phyloP scores from a whole-genome alignment of 1,284 basidiomycete species.

The Cutaneotrichosporon sp. region DNA sequence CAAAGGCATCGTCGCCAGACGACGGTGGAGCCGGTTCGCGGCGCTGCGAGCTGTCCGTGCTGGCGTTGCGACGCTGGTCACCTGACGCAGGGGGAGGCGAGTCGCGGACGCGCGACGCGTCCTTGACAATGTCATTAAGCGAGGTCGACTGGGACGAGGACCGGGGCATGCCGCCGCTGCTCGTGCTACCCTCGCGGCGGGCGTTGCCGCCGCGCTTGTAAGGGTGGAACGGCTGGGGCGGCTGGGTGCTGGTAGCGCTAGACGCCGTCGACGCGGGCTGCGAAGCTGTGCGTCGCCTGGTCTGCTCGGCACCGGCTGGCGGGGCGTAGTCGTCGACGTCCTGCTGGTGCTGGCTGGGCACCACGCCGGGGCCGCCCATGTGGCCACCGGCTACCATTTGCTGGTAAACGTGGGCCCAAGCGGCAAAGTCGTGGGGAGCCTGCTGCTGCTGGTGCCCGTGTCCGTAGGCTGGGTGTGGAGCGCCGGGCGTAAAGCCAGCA shows the following conservation, averaged over 20 bases:
- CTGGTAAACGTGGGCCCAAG: conserved; percentile 46
- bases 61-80: conserved; percentile 6
- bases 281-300: conserved; percentile 27
- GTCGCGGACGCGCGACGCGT: background rate
- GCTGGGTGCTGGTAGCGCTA: background rate
- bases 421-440: conserved; percentile 35
- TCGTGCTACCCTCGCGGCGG: conserved; percentile 7
- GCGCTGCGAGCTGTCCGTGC: conserved; percentile 2
- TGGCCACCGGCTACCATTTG: conserved; percentile 40
- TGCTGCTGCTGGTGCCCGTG: conserved; percentile 33
- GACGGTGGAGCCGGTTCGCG: background rate
- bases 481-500: conserved; percentile 13
- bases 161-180: conserved; percentile 2
- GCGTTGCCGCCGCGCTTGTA: conserved; percentile 25
- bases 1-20: conserved; percentile 8
- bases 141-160: conserved; percentile 5
- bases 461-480: conserved; percentile 15
- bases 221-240: conserved; percentile 23
- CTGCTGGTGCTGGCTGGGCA: conserved; percentile 21
- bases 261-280: conserved; percentile 16
- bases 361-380: conserved; percentile 21
- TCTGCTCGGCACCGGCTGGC: conserved; percentile 4
- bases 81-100: conserved; percentile 3
- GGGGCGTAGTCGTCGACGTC: conserved; percentile 14
- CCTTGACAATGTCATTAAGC: background rate